Percentiles rank a stretch among this genome's conserved stretches.
Evolutionary conservation across 1,139 yeast species (phyloP).

Genomic region (Diutina ranongensis): DNA sequence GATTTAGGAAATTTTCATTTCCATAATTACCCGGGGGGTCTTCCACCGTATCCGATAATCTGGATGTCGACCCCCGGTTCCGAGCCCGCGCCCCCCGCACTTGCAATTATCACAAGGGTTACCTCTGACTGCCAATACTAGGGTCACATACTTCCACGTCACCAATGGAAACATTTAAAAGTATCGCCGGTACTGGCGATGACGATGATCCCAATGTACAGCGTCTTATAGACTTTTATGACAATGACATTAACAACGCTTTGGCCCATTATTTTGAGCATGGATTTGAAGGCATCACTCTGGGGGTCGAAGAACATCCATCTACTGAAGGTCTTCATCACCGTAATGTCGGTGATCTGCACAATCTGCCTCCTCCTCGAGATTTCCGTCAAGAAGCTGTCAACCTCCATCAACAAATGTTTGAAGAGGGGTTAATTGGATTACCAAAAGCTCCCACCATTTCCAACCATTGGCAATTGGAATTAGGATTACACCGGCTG

Average conservation of each 20-base stretch:
- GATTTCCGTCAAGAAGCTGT: neutral
- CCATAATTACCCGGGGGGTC: too few species aligned
- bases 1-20: neutral
- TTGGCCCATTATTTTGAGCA: slow-evolving; percentile 5
- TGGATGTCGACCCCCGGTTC: neutral
- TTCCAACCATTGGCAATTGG: slow-evolving; percentile 2
- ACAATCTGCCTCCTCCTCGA: neutral
- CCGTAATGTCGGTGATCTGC: neutral
- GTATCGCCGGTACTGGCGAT: slow-evolving; percentile 3
- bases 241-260: slow-evolving; percentile 3
- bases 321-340: neutral
- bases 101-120: too few species aligned
- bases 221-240: slow-evolving; percentile 1
- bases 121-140: too few species aligned
- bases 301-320: neutral
- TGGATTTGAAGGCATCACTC: slow-evolving; percentile 3
- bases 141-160: too few species aligned
- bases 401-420: slow-evolving; percentile 4
- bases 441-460: slow-evolving; percentile 2
- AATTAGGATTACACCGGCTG: slow-evolving; percentile 1
- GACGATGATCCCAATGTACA: neutral
- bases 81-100: neutral
- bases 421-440: neutral
- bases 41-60: too few species aligned
- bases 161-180: slow-evolving; percentile 3